Percentiles rank a stretch among this genome's conserved stretches.
Conservation (phyloP, 768 basidiomycete species). For the Terana coerulea region DNA sequence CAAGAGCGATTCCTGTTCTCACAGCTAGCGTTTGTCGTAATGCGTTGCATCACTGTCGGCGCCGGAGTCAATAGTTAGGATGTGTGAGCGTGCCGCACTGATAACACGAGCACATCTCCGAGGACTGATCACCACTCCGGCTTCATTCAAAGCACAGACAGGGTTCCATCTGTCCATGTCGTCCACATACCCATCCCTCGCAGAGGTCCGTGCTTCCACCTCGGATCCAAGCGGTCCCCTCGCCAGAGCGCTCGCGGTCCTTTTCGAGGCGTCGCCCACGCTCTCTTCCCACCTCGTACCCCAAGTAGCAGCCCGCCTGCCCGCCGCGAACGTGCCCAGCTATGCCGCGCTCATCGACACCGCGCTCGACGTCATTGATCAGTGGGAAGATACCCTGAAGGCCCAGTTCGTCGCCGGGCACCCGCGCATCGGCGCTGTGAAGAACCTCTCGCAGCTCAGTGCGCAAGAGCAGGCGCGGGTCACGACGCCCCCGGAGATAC, state of each 20-base stretch:
- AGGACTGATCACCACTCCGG: too few species aligned
- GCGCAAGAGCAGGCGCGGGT: constrained; percentile 69
- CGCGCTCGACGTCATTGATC: constrained; percentile 44
- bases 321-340: constrained; percentile 26
- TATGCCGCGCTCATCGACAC: constrained; percentile 55
- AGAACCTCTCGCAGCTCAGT: constrained; percentile 70
- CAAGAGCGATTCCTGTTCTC: too few species aligned
- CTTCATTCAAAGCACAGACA: too few species aligned
- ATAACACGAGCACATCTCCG: too few species aligned
- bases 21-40: too few species aligned
- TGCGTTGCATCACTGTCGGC: too few species aligned
- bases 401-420: constrained; percentile 77
- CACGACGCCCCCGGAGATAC: constrained; percentile 69
- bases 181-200: constrained; percentile 16
- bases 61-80: too few species aligned
- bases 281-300: constrained; percentile 53
- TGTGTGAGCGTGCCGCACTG: too few species aligned
- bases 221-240: constrained; percentile 25
- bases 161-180: too few species aligned
- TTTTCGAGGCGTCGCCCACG: constrained; percentile 69
- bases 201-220: constrained; percentile 14
- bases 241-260: constrained; percentile 32
- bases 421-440: constrained; percentile 85
- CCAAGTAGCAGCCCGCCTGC: constrained; percentile 32
- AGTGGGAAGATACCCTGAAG: constrained; percentile 48